Evolutionary conservation across 495 filamentous ascomycete genomes (phyloP), one percentile per base, ranked within the genome.

Genomic region (Rhizodiscina lignyota): DNA sequence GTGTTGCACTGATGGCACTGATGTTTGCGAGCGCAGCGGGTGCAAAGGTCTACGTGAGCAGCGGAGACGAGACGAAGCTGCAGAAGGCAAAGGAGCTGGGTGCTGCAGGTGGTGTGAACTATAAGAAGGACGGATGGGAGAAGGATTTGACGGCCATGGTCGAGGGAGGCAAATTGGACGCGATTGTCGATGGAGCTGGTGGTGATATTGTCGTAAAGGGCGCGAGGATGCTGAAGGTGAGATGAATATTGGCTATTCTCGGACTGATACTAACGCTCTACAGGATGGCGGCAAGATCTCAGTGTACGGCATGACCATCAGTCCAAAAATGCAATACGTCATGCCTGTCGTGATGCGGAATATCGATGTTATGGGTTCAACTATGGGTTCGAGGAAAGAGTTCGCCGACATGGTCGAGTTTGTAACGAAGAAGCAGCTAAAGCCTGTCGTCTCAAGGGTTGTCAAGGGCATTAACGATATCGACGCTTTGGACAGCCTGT

Each of bases 311-410:
- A 61, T 61, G 58, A 61, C 56, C 0, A 34, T 47, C 18, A 36
- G 36, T 20, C 58, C 58, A 1, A 54, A 52, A 41, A 59, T 61
- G 54, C 35, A 39, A 12, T 59, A 39, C 39, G 13, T 51, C 4
- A 61, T 61, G 58, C 15, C 27, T 27, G 54, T 53, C 0, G 56
- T 59, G 10, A 41, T 61, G 23, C 53, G 54, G 41, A 61, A 61
- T 40, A 53, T 61, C 34, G 58, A 61, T 23, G 31, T 61, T 2
- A 44, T 45, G 5, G 56, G 56, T 30, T 53, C 50, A 15, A 61
- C 58, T n/a, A 61, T 61, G 58, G 58, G 58, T 15, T 59, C 56
- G n/a, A 28, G 58, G 30, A 58, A 58, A 37, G 58, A 61, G 34
- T 61, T 61, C 35, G 49, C 53, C 5, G 56, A 59, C 18, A 61